Conservation (phyloP, 2,329 filamentous ascomycete species). For the Colletotrichum truncatum region DNA sequence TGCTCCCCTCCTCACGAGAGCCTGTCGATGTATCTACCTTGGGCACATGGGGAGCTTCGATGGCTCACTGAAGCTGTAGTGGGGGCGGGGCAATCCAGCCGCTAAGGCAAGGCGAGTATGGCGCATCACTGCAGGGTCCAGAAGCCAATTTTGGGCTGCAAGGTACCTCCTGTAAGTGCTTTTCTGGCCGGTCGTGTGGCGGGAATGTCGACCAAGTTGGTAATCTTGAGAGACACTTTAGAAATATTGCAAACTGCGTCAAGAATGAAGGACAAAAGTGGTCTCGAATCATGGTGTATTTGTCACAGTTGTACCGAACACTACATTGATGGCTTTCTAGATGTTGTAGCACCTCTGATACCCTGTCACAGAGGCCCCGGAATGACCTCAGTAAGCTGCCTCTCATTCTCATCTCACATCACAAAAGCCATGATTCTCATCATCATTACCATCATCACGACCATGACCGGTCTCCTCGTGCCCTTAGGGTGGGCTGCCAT, state of each 20-base stretch:
- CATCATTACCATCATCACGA: background rate
- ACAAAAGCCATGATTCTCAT: background rate
- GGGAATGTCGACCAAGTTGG: no score
- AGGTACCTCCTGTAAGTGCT: no score
- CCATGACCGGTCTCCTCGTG: background rate
- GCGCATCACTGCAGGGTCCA: constrained; percentile 18
- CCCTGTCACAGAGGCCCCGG: no score
- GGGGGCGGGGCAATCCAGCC: background rate
- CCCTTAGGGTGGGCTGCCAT: background rate
- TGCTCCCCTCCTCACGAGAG: background rate
- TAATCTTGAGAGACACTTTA: no score
- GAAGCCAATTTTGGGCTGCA: constrained; percentile 2
- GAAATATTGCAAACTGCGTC: no score
- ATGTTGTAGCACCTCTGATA: no score
- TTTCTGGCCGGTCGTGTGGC: no score
- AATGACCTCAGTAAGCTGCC: background rate
- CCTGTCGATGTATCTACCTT: constrained; percentile 18
- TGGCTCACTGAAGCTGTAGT: constrained; percentile 7
- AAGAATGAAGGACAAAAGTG: no score
- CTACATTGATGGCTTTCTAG: no score
- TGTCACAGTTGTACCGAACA: background rate
- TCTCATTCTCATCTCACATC: background rate
- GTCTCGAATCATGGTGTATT: background rate
- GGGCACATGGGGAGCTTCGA: constrained; percentile 27
- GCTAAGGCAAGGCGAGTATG: background rate